Percentiles rank a stretch among this genome's conserved stretches.
Evolutionary conservation across 345 rosid species (phyloP).

Genomic region (Anastatica hierochuntica): DNA sequence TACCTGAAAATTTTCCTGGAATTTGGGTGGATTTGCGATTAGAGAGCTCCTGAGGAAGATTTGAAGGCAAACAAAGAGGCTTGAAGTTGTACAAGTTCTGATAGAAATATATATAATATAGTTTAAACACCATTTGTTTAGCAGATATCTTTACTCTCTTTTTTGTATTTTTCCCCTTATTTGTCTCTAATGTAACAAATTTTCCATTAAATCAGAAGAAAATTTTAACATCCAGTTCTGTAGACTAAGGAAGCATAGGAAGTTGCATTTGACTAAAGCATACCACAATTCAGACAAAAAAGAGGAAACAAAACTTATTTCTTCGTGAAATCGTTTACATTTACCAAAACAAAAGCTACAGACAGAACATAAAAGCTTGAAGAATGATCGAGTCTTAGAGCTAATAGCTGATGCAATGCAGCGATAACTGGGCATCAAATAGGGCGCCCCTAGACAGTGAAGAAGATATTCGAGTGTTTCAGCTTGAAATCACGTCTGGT

Average conservation of each 20-base stretch:
- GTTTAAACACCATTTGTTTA: slow-evolving; percentile 19
- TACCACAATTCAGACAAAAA: neutral
- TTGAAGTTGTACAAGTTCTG: slow-evolving; percentile 16
- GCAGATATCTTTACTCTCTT: slow-evolving; percentile 3
- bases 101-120: slow-evolving; percentile 15
- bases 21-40: neutral
- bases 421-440: neutral
- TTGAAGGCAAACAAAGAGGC: slow-evolving; percentile 6
- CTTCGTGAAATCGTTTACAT: neutral
- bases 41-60: slow-evolving; percentile 18
- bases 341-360: too few species aligned
- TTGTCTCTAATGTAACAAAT: slow-evolving; percentile 21
- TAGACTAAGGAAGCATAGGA: neutral
- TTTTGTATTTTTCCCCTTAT: neutral
- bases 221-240: neutral
- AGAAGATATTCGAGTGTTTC: slow-evolving; percentile 2
- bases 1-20: too few species aligned
- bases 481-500: slow-evolving; percentile 27
- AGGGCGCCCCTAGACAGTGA: neutral
- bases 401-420: too few species aligned
- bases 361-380: too few species aligned
- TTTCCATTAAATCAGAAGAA: slow-evolving; percentile 15
- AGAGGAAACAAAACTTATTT: slow-evolving; percentile 2
- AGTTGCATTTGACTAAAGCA: neutral
- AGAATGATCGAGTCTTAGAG: too few species aligned